A percentile compares a stretch with the other conserved stretches of the same genome.
These are phyloP conservation scores for Colletotrichum sp. DNA, from an alignment of 2,329 filamentous ascomycete species.

Conservation along the genomic window DNA sequence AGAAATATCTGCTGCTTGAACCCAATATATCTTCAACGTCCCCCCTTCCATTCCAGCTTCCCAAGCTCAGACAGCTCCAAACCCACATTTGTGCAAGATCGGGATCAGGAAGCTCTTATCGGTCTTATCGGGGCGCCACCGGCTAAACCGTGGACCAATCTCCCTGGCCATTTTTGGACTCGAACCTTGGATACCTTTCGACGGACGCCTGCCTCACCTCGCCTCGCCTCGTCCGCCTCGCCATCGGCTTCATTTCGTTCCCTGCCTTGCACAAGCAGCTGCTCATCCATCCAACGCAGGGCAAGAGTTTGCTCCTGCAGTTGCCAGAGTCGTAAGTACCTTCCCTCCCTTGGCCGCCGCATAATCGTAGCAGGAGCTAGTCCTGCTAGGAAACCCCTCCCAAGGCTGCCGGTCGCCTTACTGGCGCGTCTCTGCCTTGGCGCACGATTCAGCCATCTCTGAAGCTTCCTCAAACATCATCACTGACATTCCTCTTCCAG, in stretches of 20 bases:
- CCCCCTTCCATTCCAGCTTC: neutral
- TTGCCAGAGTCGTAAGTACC: neutral
- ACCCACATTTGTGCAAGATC: neutral
- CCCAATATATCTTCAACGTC: neutral
- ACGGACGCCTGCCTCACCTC: neutral
- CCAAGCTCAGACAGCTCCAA: neutral
- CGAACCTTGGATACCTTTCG: neutral
- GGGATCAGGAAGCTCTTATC: slow-evolving; percentile 16
- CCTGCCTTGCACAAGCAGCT: neutral
- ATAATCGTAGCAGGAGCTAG: neutral
- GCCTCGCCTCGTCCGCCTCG: neutral
- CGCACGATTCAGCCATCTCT: neutral
- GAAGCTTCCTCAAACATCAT: neutral
- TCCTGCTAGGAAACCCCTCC: neutral
- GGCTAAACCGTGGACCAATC: slow-evolving; percentile 14
- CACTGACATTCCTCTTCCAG: neutral
- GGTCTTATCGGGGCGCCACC: neutral
- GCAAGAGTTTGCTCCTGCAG: neutral
- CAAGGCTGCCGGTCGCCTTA: slow-evolving; percentile 4
- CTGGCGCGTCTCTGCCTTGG: slow-evolving; percentile 3
- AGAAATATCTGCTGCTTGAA: neutral
- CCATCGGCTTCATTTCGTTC: neutral
- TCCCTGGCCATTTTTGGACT: slow-evolving; percentile 11
- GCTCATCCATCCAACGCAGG: neutral
- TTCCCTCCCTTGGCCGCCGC: neutral